Base-by-base conservation (phyloP, 805 yeast genomes). In the Huiozyma sinensis region DNA sequence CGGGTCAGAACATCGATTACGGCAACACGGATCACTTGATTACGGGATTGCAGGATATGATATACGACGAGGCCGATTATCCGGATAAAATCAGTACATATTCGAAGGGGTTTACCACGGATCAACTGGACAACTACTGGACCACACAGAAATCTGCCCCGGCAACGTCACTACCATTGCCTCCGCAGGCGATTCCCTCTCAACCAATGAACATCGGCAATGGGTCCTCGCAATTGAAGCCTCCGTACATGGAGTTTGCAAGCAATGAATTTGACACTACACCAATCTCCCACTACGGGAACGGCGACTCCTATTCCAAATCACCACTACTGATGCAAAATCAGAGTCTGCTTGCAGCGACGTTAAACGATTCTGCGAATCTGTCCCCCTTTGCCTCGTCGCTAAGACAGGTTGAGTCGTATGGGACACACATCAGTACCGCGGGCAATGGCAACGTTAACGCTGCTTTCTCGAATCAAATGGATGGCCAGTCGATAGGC, bases 111-210 rank as follows among this genome's bases (percentile, higher is more conserved):
- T 57, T 56, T 36, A 61, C 64, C 5, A 61, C 56, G 3, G 70
- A 54, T 56, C 65, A 61, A 61, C 55, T 66, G 31, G 66, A 61
- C 45, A 56, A 54, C 36, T 61, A 58, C 45, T 61, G 66, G 66
- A 50, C 47, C 11, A 50, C 40, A 28, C 54, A 56, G 41, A 46
- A 47, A 8, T 33, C 27, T 28, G 24, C 36, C 10, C 37, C 37
- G 4, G n/a, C 4, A 10, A 32, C n/a, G 34, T 17, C 24, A 17
- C 24, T 17, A 17, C 24, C 24, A 17, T 17, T 17, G 4, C 17
- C 34, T 5, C 17, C 27, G 5, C 9, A 29, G 30, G 5, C 33
- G 5, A 28, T 33, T 2, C 17, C 28, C 9, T 11, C 27, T 5
- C 29, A 41, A 9, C 33, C 38, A 10, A 36, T 36, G 9, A 36